These are phyloP conservation scores for Epichloe sibirici DNA, from an alignment of 2,329 filamentous ascomycete species.

Conservation along the genomic window DNA sequence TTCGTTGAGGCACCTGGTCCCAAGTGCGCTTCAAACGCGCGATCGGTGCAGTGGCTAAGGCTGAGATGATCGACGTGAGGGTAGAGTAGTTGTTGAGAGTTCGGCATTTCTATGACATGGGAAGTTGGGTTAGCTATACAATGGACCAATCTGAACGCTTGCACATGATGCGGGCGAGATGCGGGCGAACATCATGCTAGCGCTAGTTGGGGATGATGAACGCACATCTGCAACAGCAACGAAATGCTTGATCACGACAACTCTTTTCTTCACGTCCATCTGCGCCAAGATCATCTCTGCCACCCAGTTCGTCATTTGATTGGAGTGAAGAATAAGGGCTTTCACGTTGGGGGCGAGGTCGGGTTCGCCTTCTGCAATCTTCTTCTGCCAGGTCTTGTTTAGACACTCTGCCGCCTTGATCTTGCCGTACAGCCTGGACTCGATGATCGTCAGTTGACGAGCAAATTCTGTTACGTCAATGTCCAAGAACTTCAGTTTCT, in stretches of 20 bases:
- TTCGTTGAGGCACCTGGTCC: slow-evolving; percentile 82
- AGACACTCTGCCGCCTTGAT: slow-evolving; percentile 93
- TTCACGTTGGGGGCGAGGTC: slow-evolving; percentile 92
- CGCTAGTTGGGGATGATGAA: slow-evolving; percentile 12
- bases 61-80: slow-evolving; percentile 93
- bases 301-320: slow-evolving; percentile 98
- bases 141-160: not conserved
- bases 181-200: not conserved
- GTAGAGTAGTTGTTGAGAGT: slow-evolving; percentile 92
- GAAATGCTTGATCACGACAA: slow-evolving; percentile 97
- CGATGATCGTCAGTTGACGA: slow-evolving; percentile 93
- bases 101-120: slow-evolving; percentile 66
- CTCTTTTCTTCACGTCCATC: slow-evolving; percentile 86
- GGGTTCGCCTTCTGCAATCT: slow-evolving; percentile 65
- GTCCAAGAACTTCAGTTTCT: slow-evolving; percentile 96
- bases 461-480: slow-evolving; percentile 95
- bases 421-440: slow-evolving; percentile 87
- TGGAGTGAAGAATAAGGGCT: slow-evolving; percentile 90
- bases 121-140: slow-evolving; percentile 10
- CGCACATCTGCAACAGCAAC: slow-evolving; percentile 88
- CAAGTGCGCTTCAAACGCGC: slow-evolving; percentile 88
- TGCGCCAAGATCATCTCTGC: slow-evolving; percentile 97
- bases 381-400: slow-evolving; percentile 99
- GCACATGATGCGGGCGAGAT: not conserved
- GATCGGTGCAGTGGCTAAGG: slow-evolving; percentile 86